Evolutionary conservation across 2,329 filamentous ascomycete species (phyloP), one percentile per base, ranked within the genome.

Genomic region (Epichloe sp.): DNA sequence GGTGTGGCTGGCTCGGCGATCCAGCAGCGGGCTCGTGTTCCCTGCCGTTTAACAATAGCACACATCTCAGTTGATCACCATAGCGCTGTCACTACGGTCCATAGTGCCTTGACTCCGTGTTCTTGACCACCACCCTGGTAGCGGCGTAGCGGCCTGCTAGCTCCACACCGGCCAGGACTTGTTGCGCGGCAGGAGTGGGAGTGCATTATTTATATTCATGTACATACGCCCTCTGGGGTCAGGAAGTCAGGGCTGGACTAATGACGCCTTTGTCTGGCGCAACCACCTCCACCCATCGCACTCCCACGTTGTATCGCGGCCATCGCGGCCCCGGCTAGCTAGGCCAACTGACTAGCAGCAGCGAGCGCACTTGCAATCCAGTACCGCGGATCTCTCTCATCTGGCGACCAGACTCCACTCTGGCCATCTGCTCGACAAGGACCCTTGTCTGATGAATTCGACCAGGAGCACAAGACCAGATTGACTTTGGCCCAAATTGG

Each of bases 331-430:
- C 54, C 54, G 51, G 53, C 53, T 47, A 36, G 47, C 21, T 12
- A 31, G 50, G 53, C 50, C 56, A 49, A 53, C 26, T 31, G 55
- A 54, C 56, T 62, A 63, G 60, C 54, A 44, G 23, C 45, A 43
- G 31, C n/a, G 4, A 36, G 37, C 26, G 26, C 26, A 41, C 58
- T 57, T 59, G 56, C 62, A 65, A 63, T 65, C 62, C 62, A 65
- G 61, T 60, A 58, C 59, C 56, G 59, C 58, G 62, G 60, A 58
- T 64, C 62, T 62, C 55, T 59, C 54, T 59, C 52, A 53, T 53
- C 52, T 53, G 34, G 48, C 36, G 47, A 26, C 34, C 44, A 34
- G 34, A 49, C 52, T 58, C 62, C 58, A 57, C 44, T 56, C 49
- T 52, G 55, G 53, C 52, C 55, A 54, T 55, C 53, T 52, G 40